Percentiles rank a stretch among this genome's conserved stretches.
Conservation (phyloP, 2,329 filamentous ascomycete species). For the Pseudocercospora crystallina region DNA sequence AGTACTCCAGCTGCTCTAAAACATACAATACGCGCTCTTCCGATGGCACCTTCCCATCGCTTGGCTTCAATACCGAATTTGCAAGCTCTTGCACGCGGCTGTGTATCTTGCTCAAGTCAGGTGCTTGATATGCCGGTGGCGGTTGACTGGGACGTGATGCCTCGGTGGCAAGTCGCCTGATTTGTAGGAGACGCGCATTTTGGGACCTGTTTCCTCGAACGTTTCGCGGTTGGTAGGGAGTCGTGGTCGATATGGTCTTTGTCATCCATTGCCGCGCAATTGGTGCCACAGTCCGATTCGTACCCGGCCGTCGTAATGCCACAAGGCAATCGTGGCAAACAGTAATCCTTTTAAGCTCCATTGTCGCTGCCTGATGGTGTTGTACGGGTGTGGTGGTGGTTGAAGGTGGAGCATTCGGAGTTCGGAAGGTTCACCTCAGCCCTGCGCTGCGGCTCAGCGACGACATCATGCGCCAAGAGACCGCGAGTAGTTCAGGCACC, state of each 20-base stretch:
- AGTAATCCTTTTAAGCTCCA: conserved; percentile 20
- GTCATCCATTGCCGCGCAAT: neutral
- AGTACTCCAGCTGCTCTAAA: conserved; percentile 32
- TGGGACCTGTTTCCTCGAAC: conserved; percentile 1
- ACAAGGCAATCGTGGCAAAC: conserved; percentile 21
- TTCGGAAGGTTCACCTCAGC: no score
- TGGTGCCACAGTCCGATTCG: neutral
- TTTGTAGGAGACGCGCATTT: conserved; percentile 8
- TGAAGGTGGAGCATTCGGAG: neutral
- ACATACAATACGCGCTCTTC: conserved; percentile 36
- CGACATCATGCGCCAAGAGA: no score
- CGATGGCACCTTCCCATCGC: conserved; percentile 23
- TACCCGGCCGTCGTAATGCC: conserved; percentile 10
- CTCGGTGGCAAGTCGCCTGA: conserved; percentile 1
- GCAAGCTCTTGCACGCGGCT: conserved; percentile 30
- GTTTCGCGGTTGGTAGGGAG: neutral
- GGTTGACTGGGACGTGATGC: neutral
- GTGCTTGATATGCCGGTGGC: conserved; percentile 6
- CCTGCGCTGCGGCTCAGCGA: no score
- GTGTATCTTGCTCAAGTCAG: conserved; percentile 23
- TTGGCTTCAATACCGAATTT: conserved; percentile 25
- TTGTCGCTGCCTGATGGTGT: conserved; percentile 1
- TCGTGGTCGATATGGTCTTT: neutral
- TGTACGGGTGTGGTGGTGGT: no score
- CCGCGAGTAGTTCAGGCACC: no score